Conservation (phyloP, 129 eudicot genomes). For the Artemisia argyi region DNA sequence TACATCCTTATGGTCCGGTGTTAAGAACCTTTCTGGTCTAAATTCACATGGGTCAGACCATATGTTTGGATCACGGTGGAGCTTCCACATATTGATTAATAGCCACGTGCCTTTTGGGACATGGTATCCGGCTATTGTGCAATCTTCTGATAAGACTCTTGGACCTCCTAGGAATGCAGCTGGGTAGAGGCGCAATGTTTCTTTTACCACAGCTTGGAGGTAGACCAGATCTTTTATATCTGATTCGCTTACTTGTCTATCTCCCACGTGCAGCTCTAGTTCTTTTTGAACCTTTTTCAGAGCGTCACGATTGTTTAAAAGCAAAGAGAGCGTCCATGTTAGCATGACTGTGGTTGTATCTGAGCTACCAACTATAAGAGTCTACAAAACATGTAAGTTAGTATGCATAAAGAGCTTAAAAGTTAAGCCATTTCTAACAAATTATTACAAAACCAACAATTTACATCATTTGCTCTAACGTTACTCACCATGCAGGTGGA, state of each 20-base stretch:
- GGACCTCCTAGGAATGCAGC: not conserved
- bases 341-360: not conserved
- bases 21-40: not conserved
- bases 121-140: not conserved
- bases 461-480: no score
- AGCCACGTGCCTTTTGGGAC: not conserved
- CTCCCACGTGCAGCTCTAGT: not conserved
- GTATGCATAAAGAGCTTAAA: no score
- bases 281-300: not conserved
- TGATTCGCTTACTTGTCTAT: not conserved
- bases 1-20: not conserved
- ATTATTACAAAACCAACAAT: no score
- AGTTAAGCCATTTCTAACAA: no score
- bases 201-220: not conserved
- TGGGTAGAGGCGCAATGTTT: not conserved
- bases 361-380: not conserved
- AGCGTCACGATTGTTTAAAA: not conserved
- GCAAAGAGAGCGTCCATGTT: not conserved
- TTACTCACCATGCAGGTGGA: slow-evolving; percentile 9
- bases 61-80: not conserved
- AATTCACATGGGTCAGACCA: not conserved
- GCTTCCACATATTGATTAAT: not conserved
- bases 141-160: not conserved
- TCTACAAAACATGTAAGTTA: not conserved
- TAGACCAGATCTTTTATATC: not conserved